Evolutionary conservation across 257 asterid genomes (phyloP), one percentile per base, ranked within the genome.

Genomic region (Rhazya stricta): DNA sequence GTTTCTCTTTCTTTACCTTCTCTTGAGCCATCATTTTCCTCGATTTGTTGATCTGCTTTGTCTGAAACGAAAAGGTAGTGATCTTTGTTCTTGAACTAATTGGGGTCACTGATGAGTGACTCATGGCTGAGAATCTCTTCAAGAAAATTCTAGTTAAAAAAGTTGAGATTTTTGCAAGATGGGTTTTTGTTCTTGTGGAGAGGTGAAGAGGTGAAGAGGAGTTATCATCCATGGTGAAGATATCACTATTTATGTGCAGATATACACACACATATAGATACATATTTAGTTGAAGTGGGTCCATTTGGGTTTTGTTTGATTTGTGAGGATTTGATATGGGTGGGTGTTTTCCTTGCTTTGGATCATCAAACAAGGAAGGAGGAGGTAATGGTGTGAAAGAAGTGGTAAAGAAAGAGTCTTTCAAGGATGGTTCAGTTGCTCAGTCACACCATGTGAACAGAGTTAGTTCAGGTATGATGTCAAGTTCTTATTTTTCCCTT

Each of bases 261-360:
- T 39, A 50, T 43, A 77, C 30, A 74, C 50, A 58, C 34, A 73
- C 37, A 68, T 57, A 45, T 81, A 61, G 81, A 81, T 76, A 71
- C 42, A 69, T 72, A 75, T 68, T 74, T 56, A 65, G 77, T 81
- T 76, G 82, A 68, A 80, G 88, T 80, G 86, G 85, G 83, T 80
- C 42, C 80, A 56, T 9, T 67, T 81, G 78, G 78, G 77, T 81
- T 71, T 81, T 77, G 77, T 84, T 75, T 79, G 86, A 83, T 85
- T 75, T 70, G 76, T 58, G 81, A 75, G 71, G 81, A 83, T 78
- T 84, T 77, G 85, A 76, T 77, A 87, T 87, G 97, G 98, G 96
- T 84, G 86, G 96, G 84, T 91, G 97, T 86, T 88, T 91, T 69
- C 90, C 97, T 46, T 93, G 98, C 83, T 87, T 91, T 85, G 89